phyloP scores from a whole-genome alignment of 306 rosid genomes.

The Medicago ruthenica region DNA sequence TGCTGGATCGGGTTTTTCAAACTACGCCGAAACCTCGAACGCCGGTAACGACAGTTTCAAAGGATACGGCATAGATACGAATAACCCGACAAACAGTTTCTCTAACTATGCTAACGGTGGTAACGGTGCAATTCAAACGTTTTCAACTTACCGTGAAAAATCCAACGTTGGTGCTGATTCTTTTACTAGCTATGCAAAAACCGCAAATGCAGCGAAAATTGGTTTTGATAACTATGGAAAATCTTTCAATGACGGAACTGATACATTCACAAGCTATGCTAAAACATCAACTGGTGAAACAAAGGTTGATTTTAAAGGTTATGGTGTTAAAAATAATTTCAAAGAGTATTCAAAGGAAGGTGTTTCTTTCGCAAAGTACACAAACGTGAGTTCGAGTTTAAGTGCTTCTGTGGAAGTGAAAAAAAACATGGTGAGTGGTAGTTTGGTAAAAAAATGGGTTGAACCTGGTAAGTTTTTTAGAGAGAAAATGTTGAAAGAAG shows the following conservation, averaged over 20 bases:
- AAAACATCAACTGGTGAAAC: slow-evolving; percentile 47
- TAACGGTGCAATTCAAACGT: slow-evolving; percentile 67
- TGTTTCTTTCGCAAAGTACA: slow-evolving; percentile 54
- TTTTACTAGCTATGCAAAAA: slow-evolving; percentile 74
- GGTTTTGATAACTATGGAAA: slow-evolving; percentile 79
- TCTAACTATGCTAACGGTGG: slow-evolving; percentile 72
- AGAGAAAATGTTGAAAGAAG: slow-evolving; percentile 74
- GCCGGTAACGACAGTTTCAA: slow-evolving; percentile 63
- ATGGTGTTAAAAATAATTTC: slow-evolving; percentile 86
- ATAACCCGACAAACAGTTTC: slow-evolving; percentile 75
- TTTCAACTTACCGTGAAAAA: slow-evolving; percentile 74
- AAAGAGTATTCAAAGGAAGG: slow-evolving; percentile 73
- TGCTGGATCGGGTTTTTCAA: slow-evolving; percentile 66
- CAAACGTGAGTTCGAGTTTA: slow-evolving; percentile 51
- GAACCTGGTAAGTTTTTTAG: slow-evolving; percentile 95
- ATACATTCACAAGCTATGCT: slow-evolving; percentile 73
- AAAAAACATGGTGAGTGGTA: slow-evolving; percentile 47
- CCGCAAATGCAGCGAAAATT: slow-evolving; percentile 60
- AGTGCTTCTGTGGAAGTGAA: slow-evolving; percentile 7
- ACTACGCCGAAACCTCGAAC: slow-evolving; percentile 59
- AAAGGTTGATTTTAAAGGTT: slow-evolving; percentile 63
- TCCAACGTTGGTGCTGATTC: slow-evolving; percentile 86
- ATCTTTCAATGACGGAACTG: slow-evolving; percentile 84
- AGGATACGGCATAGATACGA: slow-evolving; percentile 69
- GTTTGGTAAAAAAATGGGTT: slow-evolving; percentile 77